A percentile compares a stretch with the other conserved stretches of the same genome.
phyloP scores from a whole-genome alignment of 768 basidiomycete species.

The Phaeotremella fagi region DNA sequence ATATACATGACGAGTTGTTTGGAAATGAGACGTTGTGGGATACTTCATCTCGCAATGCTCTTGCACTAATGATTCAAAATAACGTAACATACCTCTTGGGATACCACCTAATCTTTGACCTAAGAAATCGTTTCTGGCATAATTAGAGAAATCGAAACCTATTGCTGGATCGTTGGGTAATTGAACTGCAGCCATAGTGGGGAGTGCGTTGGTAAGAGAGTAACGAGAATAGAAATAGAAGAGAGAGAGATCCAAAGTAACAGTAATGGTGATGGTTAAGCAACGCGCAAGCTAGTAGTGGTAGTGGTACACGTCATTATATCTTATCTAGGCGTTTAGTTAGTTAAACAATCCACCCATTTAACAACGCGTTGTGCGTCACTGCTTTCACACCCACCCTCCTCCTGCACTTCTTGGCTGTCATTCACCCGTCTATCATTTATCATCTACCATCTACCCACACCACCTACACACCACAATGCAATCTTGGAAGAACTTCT shows the following conservation, averaged over 20 bases:
- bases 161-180: conserved; percentile 22
- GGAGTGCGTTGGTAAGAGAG: too few species aligned
- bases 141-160: conserved; percentile 49
- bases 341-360: neutral
- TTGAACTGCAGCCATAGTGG: too few species aligned
- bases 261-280: too few species aligned
- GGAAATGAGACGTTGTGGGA: too few species aligned
- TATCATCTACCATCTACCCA: neutral
- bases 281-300: too few species aligned
- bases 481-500: conserved; percentile 43
- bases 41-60: neutral
- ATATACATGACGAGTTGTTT: too few species aligned
- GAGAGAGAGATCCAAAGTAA: too few species aligned
- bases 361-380: neutral
- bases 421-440: neutral
- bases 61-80: neutral
- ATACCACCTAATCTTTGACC: conserved; percentile 40
- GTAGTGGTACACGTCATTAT: too few species aligned
- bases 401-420: neutral
- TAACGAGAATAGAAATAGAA: too few species aligned
- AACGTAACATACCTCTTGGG: conserved; percentile 39
- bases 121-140: conserved; percentile 46
- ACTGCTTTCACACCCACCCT: neutral
- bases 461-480: conserved; percentile 7
- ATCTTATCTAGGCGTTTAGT: too few species aligned